Evolutionary conservation across 331 rosid genomes (phyloP), one percentile per base, ranked within the genome.

Genomic region (Pyracantha coccinea): DNA sequence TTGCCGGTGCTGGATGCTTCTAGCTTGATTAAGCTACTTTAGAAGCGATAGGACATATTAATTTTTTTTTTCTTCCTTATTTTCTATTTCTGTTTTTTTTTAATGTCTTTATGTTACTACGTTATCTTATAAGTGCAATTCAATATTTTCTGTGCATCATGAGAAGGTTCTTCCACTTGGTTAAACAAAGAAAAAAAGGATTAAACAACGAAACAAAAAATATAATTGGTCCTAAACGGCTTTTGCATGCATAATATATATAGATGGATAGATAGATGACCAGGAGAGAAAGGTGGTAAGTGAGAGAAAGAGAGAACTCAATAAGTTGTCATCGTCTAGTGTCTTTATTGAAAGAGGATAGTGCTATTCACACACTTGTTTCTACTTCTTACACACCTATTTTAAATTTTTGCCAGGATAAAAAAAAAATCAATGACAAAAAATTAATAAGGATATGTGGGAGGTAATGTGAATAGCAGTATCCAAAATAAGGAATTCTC

Each of bases 111-210:
- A 57, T 69, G 62, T 67, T 59, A 32, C 58, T 66, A 47, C 79
- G 61, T 61, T 76, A 66, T 74, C 45, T 76, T 83, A 84, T 87
- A 83, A 61, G 79, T 85, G 83, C 75, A 72, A 77, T 81, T 83
- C n/a, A 71, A 83, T 73, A 60, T 60, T 77, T 79, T 66, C 58
- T 85, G 77, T 74, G 74, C 71, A 75, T 29, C 69, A 74, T 31
- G 74, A 20, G 75, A 66, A 54, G 71, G 29, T 77, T 69, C 77
- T 53, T 82, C 73, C 25, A 32, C 77, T 78, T 69, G 75, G 54
- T 73, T 67, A 57, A 79, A 60, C 21, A 54, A 61, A 65, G 52
- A 50, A 57, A 69, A 38, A 29, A n/a, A 75, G 27, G 68, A 66
- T 21, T 12, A 57, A 21, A 17, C 33, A 58, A 17, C 4, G 10